Base-by-base conservation (phyloP, 306 rosid species). In the Leucaena leucocephala region DNA sequence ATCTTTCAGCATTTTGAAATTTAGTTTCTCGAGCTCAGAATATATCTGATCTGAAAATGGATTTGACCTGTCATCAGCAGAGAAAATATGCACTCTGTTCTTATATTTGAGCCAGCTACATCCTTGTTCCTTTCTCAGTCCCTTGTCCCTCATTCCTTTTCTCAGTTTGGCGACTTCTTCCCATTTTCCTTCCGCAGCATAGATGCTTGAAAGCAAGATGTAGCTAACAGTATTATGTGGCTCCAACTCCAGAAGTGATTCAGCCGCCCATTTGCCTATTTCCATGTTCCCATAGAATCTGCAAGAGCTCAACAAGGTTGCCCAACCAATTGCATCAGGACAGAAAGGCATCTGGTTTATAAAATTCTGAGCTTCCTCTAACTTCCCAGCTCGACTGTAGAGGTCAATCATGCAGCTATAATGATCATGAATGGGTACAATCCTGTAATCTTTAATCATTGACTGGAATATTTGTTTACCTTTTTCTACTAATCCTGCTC, bases 71-170 rank as follows among this genome's bases (percentile, higher is more conserved):
- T 94, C 94, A 82, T 92, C 97, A 35, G 98, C 97, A 13, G 97
- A 89, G 84, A 94, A 94, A 78, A 94, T 82, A 68, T 92, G 84
- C 73, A 94, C 93, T 82, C 14, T 80, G 68, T 88, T 91, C 81
- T 92, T 92, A 86, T 89, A 89, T 85, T 94, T 94, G 72, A 92
- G 92, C 98, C 98, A 94, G 83, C 97, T 94, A 81, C 91, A 92
- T 76, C 98, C 97, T 0, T 93, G 98, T 76, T 94, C 97, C 86
- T 92, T 94, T 85, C 84, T 89, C 80, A 88, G 85, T 72, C 93
- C 93, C 85, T 84, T 87, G 15, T 85, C 93, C 82, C 94, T 91
- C 97, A 94, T 92, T 68, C 86, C 94, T 81, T 82, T 91, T 83
- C 98, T 89, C 74, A 91, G 80, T 80, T 80, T 83, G 68, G 98